These are phyloP conservation scores for Fabrea salina DNA, from an alignment of 169 alveolate species.

Conservation along the genomic window DNA sequence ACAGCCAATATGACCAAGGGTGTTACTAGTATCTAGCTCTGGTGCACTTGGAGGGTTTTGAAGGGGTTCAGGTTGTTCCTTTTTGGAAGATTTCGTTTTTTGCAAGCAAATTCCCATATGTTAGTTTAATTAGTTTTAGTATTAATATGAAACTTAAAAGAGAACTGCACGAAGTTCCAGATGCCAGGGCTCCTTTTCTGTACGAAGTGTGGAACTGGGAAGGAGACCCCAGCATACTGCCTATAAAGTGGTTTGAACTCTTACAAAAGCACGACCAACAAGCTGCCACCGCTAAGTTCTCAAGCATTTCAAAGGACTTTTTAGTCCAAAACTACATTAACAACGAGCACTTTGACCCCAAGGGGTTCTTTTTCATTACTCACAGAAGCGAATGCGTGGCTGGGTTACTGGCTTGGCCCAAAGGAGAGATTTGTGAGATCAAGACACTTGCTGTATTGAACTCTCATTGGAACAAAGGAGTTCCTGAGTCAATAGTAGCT, in stretches of 20 bases:
- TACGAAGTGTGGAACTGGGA: slow-evolving; percentile 20
- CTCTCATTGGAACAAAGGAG: not conserved
- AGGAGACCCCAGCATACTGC: slow-evolving; percentile 2
- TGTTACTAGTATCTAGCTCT: too few relatives aligned
- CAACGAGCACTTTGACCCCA: not conserved
- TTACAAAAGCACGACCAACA: not conserved
- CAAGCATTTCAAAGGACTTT: not conserved
- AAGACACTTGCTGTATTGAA: not conserved
- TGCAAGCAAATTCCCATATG: too few relatives aligned
- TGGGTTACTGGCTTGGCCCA: not conserved
- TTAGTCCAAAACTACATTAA: not conserved
- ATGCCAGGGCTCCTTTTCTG: not conserved
- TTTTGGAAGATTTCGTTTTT: too few relatives aligned
- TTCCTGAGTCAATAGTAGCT: not conserved
- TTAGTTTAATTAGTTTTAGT: too few relatives aligned
- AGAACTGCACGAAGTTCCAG: too few relatives aligned
- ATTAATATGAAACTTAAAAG: too few relatives aligned
- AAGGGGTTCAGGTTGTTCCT: too few relatives aligned
- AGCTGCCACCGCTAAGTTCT: not conserved
- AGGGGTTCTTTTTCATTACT: not conserved
- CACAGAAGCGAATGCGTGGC: not conserved
- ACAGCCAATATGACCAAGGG: too few relatives aligned
- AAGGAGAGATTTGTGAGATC: not conserved
- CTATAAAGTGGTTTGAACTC: not conserved
- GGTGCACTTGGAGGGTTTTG: too few relatives aligned